Evolutionary conservation across 805 yeast species (phyloP).

Genomic region (Metschnikowia sp.): DNA sequence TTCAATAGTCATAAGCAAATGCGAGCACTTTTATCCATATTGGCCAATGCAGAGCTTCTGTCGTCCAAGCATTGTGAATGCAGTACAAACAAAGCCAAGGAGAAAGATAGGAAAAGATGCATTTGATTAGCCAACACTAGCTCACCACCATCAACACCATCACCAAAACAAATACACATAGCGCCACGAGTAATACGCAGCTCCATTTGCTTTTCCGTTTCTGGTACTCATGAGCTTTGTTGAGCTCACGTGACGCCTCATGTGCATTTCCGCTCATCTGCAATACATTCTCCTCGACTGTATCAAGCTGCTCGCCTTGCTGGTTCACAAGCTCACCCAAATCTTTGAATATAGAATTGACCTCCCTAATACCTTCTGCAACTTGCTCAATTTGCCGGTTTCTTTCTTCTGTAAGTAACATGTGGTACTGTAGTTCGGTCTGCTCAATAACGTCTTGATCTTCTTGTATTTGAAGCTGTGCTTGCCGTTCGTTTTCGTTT

Average conservation of each 20-base stretch:
- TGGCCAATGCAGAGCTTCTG: too few relatives aligned
- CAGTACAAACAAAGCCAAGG: too few relatives aligned
- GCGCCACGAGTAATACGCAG: slow-evolving; percentile 57
- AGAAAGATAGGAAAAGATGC: too few relatives aligned
- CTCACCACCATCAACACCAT: slow-evolving; percentile 54
- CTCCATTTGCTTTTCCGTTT: slow-evolving; percentile 68
- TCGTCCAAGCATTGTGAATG: too few relatives aligned
- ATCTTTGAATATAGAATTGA: slow-evolving; percentile 81
- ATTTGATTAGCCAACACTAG: slow-evolving; percentile 13
- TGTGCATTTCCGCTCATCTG: slow-evolving; percentile 62
- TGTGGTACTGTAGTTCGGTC: slow-evolving; percentile 58
- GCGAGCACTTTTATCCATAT: too few relatives aligned
- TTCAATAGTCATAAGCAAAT: too few relatives aligned
- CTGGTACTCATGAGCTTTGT: slow-evolving; percentile 74
- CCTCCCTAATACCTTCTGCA: slow-evolving; percentile 76
- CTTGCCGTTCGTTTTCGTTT: slow-evolving; percentile 19
- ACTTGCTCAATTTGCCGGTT: slow-evolving; percentile 69
- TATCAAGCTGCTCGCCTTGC: slow-evolving; percentile 82
- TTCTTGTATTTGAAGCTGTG: slow-evolving; percentile 30
- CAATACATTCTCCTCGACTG: slow-evolving; percentile 75
- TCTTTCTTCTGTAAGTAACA: slow-evolving; percentile 65
- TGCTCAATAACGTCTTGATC: slow-evolving; percentile 41
- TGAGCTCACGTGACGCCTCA: slow-evolving; percentile 66
- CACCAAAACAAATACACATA: slow-evolving; percentile 56
- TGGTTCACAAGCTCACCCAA: slow-evolving; percentile 73